Conservation (phyloP, 1,284 basidiomycete species). For the Limonomyces culmigenus region DNA sequence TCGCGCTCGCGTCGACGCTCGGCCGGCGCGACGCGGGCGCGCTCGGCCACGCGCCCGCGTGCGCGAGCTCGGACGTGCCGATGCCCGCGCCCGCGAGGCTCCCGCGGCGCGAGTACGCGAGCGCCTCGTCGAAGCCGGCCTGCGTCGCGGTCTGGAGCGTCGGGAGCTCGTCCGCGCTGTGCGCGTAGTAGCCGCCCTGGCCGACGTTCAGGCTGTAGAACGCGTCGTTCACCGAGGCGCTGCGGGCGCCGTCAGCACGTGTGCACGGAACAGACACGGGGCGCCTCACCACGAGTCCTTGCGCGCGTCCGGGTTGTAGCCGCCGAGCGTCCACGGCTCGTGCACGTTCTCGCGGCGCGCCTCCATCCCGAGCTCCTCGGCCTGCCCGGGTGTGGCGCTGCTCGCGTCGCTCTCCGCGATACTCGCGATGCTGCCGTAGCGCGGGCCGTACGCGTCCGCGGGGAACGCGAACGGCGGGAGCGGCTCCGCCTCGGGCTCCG, state of each 20-base stretch:
- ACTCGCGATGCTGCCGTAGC: conserved; percentile 44
- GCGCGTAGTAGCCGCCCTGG: no score
- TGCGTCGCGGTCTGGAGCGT: no score
- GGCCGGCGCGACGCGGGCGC: no score
- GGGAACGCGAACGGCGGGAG: background rate
- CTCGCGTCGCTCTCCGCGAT: conserved; percentile 41
- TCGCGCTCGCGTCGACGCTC: no score
- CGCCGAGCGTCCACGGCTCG: conserved; percentile 7
- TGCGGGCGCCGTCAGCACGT: conserved; percentile 4
- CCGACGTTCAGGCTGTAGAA: conserved; percentile 6
- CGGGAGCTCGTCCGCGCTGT: background rate
- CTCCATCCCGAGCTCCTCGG: conserved; percentile 23
- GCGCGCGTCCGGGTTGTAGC: conserved; percentile 26
- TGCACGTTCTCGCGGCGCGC: conserved; percentile 16
- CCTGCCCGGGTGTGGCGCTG: conserved; percentile 29
- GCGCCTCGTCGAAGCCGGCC: no score
- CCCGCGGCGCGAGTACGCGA: no score
- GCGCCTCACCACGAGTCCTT: conserved; percentile 10
- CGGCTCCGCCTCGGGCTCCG: background rate
- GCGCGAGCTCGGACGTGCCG: no score
- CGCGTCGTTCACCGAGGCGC: conserved; percentile 1
- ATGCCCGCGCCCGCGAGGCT: no score
- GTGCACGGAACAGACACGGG: conserved; percentile 1
- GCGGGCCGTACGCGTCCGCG: conserved; percentile 12
- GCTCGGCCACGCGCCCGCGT: no score